Percentiles rank a stretch among this genome's conserved stretches.
These are phyloP conservation scores for Agapanthus africanus DNA, from an alignment of 106 monocot species.

Conservation along the genomic window DNA sequence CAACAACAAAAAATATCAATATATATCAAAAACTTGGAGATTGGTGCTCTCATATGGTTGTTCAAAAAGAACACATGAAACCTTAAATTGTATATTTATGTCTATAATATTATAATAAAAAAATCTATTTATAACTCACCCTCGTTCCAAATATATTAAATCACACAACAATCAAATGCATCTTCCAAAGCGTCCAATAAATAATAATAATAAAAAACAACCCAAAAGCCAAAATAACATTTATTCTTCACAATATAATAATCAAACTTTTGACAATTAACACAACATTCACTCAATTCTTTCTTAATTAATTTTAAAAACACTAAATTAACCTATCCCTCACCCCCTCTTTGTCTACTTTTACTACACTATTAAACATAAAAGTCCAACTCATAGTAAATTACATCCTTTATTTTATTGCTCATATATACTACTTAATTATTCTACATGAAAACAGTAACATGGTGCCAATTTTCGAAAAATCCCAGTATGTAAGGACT, in stretches of 20 bases:
- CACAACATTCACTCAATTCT: not conserved
- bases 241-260: slow-evolving; percentile 6
- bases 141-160: not conserved
- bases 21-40: no score
- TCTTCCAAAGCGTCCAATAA: slow-evolving; percentile 3
- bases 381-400: slow-evolving; percentile 1
- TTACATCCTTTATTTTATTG: not conserved
- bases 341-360: not conserved
- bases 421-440: no score
- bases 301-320: no score
- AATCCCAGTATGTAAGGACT: no score
- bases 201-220: not conserved
- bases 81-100: slow-evolving; percentile 4
- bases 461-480: no score
- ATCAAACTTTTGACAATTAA: not conserved
- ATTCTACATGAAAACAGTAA: not conserved
- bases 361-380: not conserved
- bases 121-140: not conserved
- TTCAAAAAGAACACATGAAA: slow-evolving; percentile 7
- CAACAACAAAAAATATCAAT: no score
- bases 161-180: not conserved
- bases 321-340: not conserved
- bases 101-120: not conserved
- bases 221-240: not conserved
- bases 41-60: slow-evolving; percentile 9